Evolutionary conservation across 2,329 filamentous ascomycete genomes (phyloP), one percentile per base, ranked within the genome.

Genomic region (Sporothrix brunneoviolacea): DNA sequence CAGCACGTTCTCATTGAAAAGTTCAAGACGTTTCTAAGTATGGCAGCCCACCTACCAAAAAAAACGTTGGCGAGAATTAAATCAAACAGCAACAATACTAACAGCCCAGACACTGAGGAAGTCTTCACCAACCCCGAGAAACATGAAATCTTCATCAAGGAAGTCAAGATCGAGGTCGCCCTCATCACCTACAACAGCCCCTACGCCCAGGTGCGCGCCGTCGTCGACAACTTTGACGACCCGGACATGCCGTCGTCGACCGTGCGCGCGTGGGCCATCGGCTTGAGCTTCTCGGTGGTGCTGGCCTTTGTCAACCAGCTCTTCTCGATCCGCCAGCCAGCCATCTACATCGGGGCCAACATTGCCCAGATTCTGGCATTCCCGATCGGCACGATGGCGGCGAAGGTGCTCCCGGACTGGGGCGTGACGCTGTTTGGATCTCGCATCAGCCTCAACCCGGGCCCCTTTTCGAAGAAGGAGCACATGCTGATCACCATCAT

Each of bases 401-500:
- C 77, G 55, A 70, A 65, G 44, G 64, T 69, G 55, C 64, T 82
- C 36, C 79, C 78, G 0, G 73, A 77, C 54, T 65, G 60, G 40
- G 71, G 72, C 30, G 68, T 82, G 56, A 74, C 33, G 22, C 40
- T 50, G 39, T 39, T 39, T 78, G 15, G 59, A 74, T 13, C 24
- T 19, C 67, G 69, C 18, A 72, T 76, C 59, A 72, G 68, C 5
- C 67, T 79, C 13, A 80, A 80, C 58, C 76, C 77, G 0, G 76
- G 77, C 0, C 73, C 72, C 2, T 82, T 82, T 59, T 75, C 73
- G 48, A 74, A 73, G 58, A 82, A 82, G 64, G 79, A 82, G 61
- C 79, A 82, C 59, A 71, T 77, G 68, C 63, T 80, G 44, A 75
- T 80, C 53, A 71, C 73, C 27, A 77, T 80, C 61, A 79, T 80